Percentiles rank a stretch among this genome's conserved stretches.
Conservation (phyloP, 140 eudicot genomes). For the Cichorium intybus region DNA sequence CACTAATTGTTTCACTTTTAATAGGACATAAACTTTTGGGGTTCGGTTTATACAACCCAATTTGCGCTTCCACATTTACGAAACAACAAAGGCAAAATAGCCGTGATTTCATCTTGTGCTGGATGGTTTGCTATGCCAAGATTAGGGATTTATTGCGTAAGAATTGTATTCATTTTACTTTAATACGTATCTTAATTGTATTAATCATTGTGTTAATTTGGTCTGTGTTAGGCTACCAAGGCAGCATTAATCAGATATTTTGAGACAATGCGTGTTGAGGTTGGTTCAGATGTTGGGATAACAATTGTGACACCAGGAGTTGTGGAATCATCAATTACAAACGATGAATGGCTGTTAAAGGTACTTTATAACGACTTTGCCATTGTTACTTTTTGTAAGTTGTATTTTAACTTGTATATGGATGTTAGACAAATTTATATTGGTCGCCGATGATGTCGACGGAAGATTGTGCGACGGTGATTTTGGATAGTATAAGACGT, state of each 20-base stretch:
- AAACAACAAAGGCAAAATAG: neutral
- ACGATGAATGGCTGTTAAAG: constrained; percentile 25
- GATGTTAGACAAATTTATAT: constrained; percentile 25
- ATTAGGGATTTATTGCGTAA: neutral
- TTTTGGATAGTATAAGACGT: constrained; percentile 38
- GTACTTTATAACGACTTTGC: constrained; percentile 6
- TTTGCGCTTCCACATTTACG: neutral
- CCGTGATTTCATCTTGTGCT: neutral
- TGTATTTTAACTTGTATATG: too few relatives aligned
- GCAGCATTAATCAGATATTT: constrained; percentile 51
- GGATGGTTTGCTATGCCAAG: neutral
- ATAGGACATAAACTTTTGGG: neutral
- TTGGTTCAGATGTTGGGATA: constrained; percentile 48
- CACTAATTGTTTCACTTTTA: neutral
- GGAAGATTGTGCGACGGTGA: constrained; percentile 39
- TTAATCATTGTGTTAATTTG: neutral
- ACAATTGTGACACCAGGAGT: constrained; percentile 53
- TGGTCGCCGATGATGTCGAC: constrained; percentile 28
- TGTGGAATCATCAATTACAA: constrained; percentile 37
- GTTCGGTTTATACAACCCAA: neutral
- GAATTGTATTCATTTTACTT: too few relatives aligned
- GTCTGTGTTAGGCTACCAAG: constrained; percentile 44
- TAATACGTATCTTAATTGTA: too few relatives aligned
- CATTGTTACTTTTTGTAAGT: too few relatives aligned
- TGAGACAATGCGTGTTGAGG: constrained; percentile 44